Evolutionary conservation across 305 asterid genomes (phyloP), one percentile per base, ranked within the genome.

Genomic region (Plantago lanceolata): DNA sequence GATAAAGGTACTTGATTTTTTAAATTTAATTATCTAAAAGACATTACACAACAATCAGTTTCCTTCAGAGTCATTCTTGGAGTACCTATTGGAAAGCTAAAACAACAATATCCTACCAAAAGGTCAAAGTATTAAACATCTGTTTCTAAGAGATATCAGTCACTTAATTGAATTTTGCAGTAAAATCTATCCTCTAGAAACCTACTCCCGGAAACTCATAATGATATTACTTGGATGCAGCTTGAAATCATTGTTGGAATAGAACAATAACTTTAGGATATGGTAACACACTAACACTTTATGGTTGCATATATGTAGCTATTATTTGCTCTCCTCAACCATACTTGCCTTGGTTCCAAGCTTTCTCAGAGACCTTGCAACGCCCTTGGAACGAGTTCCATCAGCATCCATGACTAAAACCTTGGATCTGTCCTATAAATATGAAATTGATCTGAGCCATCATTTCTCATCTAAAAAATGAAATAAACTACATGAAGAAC

Each of bases 401-500:
- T 93, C 84, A 61, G 88, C 89, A 85, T 93, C 98, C 95, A 93
- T 80, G 58, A 89, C 76, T 65, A 92, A 70, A 74, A 92, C 87
- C 85, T 87, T 88, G 67, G 97, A 79, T 79, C 86, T 80, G 81
- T 75, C 85, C 95, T 87, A 74, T 71, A 76, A 57, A 66, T 64
- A 71, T 49, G 64, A 73, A 74, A 69, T 44, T 61, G 61, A 72
- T 45, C 57, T 66, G 33, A 76, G 68, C 67, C 57, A 68, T 66
- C 70, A 71, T 29, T 65, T 66, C 54, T 45, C 50, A 55, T 50
- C 44, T 51, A 48, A 57, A 55, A 48, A 55, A 70, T 48, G 20
- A 31, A 28, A 61, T 18, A 24, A 13, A 51, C 20, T 54, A 59
- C 49, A 66, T 45, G 55, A 49, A 20, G 37, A 12, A 12, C 21